Evolutionary conservation across 441 rosid genomes (phyloP).

Genomic region (Viola pubescens): DNA sequence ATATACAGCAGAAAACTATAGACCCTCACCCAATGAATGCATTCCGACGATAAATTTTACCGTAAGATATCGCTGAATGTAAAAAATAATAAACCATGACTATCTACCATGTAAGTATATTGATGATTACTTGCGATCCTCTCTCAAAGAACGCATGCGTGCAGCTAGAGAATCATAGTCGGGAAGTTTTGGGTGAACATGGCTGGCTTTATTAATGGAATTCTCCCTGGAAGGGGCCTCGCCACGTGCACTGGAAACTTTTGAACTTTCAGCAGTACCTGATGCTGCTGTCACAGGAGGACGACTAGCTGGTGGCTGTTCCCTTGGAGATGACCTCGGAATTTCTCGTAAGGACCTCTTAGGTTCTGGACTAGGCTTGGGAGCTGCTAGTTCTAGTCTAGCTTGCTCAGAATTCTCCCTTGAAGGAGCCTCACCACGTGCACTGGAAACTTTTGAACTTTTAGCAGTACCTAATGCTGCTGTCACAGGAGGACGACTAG

Average conservation of each 20-base stretch:
- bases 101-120: neutral
- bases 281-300: constrained; percentile 19
- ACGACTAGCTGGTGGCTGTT: constrained; percentile 14
- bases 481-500: too few relatives aligned
- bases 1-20: too few relatives aligned
- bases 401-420: constrained; percentile 16
- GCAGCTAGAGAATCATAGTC: constrained; percentile 61
- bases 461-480: too few relatives aligned
- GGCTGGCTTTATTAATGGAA: constrained; percentile 43
- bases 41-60: too few relatives aligned
- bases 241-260: constrained; percentile 19
- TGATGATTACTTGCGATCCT: constrained; percentile 31
- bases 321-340: constrained; percentile 24
- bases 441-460: too few relatives aligned
- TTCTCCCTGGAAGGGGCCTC: constrained; percentile 28
- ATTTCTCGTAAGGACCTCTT: neutral
- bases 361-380: constrained; percentile 25
- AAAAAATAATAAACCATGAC: too few relatives aligned
- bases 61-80: too few relatives aligned
- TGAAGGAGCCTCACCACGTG: neutral
- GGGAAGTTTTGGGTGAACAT: constrained; percentile 95
- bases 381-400: constrained; percentile 26
- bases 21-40: too few relatives aligned
- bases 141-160: constrained; percentile 45
- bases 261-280: constrained; percentile 18